Base-by-base conservation (phyloP, 2,329 filamentous ascomycete species). In the Podosphaera fusca region DNA sequence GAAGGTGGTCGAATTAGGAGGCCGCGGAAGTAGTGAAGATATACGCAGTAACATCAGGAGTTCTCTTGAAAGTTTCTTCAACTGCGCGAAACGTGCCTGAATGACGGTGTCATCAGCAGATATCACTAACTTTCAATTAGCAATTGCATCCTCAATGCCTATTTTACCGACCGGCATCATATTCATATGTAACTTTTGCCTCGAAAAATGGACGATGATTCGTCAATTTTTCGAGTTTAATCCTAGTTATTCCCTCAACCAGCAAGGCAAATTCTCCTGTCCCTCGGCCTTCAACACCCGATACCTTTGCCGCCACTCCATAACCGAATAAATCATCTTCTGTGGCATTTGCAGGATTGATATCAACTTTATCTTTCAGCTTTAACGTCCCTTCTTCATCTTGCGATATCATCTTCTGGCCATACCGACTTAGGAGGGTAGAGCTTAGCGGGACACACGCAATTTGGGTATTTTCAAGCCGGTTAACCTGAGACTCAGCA, bases 201-300 rank as follows among this genome's bases (percentile, higher is more conserved):
- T 95, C 88, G 63, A 95, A 88, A 67, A 85, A 94, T 1, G 88
- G 87, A 56, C 82, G 78, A 61, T 94, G 86, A 67, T 86, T 82
- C 42, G 79, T 76, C 53, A 92, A 70, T 65, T 80, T 82, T 55
- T 87, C 83, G 40, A 95, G 71, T 60, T 79, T 78, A 61, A 95
- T 82, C 46, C 92, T 78, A 61, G 82, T 77, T 21, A 86, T 75
- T 14, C 92, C 92, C 68, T 96, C 88, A 1, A 98, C 87, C 4
- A 95, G 76, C 56, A 98, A 70, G 58, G 82, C 82, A 65, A 95
- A 82, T 66, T 95, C 85, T 35, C 81, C 79, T 9, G 81, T 80
- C 52, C 81, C 80, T 57, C 81, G 78, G 34, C 85, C 85, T 68
- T 90, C 85, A 52, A 90, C 81, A 55, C 83, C 84, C 58, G 82